These are phyloP conservation scores for Calonectria hongkongensis DNA, from an alignment of 2,329 filamentous ascomycete genomes.

Conservation along the genomic window DNA sequence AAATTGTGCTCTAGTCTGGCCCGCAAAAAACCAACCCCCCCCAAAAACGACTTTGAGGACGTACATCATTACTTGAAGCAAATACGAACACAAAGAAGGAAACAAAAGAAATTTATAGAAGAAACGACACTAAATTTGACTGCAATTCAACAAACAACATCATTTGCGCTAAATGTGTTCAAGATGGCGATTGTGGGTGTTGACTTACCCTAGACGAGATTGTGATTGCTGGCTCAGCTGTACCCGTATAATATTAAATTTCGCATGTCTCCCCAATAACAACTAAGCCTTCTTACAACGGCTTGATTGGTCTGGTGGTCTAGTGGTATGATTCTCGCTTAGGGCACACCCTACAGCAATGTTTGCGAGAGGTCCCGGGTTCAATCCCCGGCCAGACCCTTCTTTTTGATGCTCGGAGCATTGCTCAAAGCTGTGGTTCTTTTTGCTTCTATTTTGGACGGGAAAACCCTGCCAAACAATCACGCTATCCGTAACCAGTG, in stretches of 20 bases:
- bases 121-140: too few species aligned
- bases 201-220: not conserved
- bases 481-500: not conserved
- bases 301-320: slow-evolving; percentile 53
- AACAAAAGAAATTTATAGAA: too few species aligned
- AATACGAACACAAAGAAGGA: too few species aligned
- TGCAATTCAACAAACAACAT: too few species aligned
- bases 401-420: slow-evolving; percentile 44
- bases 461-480: not conserved
- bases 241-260: slow-evolving; percentile 5
- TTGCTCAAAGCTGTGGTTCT: not conserved
- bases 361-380: slow-evolving; percentile 62
- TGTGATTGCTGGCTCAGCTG: fast-evolving
- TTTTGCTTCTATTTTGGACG: not conserved
- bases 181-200: not conserved
- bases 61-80: too few species aligned
- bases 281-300: slow-evolving; percentile 39
- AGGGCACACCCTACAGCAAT: slow-evolving; percentile 54
- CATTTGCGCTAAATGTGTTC: not conserved
- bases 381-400: slow-evolving; percentile 65
- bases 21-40: too few species aligned
- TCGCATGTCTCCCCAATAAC: fast-evolving
- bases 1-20: too few species aligned
- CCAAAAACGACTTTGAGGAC: too few species aligned
- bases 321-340: slow-evolving; percentile 59